Conservation (phyloP, 306 rosid species). For the Senna siamea region DNA sequence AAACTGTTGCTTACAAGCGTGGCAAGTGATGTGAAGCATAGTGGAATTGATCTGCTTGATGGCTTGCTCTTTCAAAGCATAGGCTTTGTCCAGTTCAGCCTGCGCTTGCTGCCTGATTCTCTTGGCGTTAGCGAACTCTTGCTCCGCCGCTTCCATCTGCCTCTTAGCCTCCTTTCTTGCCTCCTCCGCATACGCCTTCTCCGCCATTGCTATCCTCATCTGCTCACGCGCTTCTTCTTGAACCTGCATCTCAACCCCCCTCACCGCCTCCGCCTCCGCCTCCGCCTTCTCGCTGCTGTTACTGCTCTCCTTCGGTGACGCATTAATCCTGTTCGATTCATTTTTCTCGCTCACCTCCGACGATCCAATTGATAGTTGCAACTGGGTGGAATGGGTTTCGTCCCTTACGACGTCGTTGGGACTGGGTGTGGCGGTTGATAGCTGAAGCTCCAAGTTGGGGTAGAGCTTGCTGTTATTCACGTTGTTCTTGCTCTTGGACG, state of each 20-base stretch:
- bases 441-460: constrained; percentile 90
- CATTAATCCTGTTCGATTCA: constrained; percentile 43
- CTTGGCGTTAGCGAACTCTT: constrained; percentile 83
- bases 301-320: constrained; percentile 63
- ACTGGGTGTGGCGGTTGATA: constrained; percentile 56
- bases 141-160: constrained; percentile 81
- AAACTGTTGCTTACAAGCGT: constrained; percentile 72
- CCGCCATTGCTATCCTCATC: constrained; percentile 73
- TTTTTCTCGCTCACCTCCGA: constrained; percentile 56
- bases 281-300: constrained; percentile 45
- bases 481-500: too few relatives aligned
- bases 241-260: constrained; percentile 7
- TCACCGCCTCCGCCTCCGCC: constrained; percentile 19
- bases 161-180: constrained; percentile 79
- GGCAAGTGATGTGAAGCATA: constrained; percentile 91
- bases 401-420: constrained; percentile 45
- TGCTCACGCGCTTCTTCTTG: constrained; percentile 68
- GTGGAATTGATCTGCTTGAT: constrained; percentile 77
- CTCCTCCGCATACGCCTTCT: constrained; percentile 80
- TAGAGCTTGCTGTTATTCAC: too few relatives aligned
- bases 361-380: constrained; percentile 91
- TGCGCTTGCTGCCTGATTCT: constrained; percentile 86
- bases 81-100: constrained; percentile 77
- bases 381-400: constrained; percentile 61
- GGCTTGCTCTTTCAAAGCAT: constrained; percentile 72